These are phyloP conservation scores for Paramecium sonneborni DNA, from an alignment of 73 alveolate species.

Conservation along the genomic window DNA sequence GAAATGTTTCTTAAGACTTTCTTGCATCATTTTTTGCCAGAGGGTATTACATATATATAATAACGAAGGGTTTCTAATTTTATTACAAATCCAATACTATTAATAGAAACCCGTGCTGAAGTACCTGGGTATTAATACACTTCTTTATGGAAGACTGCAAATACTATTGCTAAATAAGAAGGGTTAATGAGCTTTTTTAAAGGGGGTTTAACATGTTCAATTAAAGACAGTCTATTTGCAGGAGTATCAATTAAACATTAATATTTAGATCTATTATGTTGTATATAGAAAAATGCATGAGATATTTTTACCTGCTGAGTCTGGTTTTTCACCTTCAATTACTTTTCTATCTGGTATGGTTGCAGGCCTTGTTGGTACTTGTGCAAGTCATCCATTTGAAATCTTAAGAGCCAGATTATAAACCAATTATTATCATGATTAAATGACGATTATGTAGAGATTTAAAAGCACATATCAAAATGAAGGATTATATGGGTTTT, in stretches of 20 bases:
- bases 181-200: slow-evolving; percentile 23
- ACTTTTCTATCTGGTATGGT: slow-evolving; percentile 51
- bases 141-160: slow-evolving; percentile 18
- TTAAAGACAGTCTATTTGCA: slow-evolving; percentile 60
- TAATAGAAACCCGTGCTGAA: slow-evolving; percentile 46
- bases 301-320: not conserved
- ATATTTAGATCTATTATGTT: slow-evolving; percentile 48
- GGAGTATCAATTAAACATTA: not conserved
- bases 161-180: slow-evolving; percentile 31
- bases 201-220: slow-evolving; percentile 55
- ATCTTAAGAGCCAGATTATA: slow-evolving; percentile 57
- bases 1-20: not conserved
- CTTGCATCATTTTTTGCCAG: slow-evolving; percentile 46
- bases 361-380: slow-evolving; percentile 60
- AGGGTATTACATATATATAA: not conserved
- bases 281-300: slow-evolving; percentile 17
- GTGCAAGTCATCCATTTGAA: slow-evolving; percentile 61
- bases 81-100: slow-evolving; percentile 53
- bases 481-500: slow-evolving; percentile 57
- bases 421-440: slow-evolving; percentile 17
- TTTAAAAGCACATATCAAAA: not conserved
- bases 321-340: not conserved
- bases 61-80: not conserved
- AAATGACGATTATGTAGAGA: not conserved
- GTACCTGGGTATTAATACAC: slow-evolving; percentile 51